Percentiles rank a stretch among this genome's conserved stretches.
These are phyloP conservation scores for Haplographium delicatum DNA, from an alignment of 495 filamentous ascomycete genomes.

Conservation along the genomic window DNA sequence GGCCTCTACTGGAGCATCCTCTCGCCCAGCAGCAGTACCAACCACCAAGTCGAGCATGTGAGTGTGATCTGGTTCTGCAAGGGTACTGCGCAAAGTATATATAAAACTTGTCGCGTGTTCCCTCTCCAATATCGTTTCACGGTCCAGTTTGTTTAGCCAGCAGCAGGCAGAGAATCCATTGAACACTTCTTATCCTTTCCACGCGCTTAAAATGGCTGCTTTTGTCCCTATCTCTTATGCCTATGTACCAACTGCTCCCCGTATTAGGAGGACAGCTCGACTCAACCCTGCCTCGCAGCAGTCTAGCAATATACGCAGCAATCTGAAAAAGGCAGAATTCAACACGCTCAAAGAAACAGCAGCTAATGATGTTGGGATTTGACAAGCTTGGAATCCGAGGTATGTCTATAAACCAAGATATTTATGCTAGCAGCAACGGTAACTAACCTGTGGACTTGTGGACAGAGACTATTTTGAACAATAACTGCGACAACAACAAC, in stretches of 20 bases:
- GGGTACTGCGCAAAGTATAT: no score
- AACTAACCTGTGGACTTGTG: constrained; percentile 4
- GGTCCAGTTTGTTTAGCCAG: not conserved
- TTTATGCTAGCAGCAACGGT: constrained; percentile 13
- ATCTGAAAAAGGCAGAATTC: not conserved
- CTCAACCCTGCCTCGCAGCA: constrained; percentile 5
- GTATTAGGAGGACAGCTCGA: constrained; percentile 4
- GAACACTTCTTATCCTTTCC: constrained; percentile 9
- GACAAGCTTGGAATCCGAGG: constrained; percentile 11
- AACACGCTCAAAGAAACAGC: constrained; percentile 5
- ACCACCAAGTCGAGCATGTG: no score
- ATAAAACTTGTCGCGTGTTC: no score
- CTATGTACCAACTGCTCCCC: constrained; percentile 9
- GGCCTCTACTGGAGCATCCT: no score
- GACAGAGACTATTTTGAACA: constrained; percentile 1
- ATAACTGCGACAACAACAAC: constrained; percentile 2
- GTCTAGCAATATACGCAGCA: constrained; percentile 4
- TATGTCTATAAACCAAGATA: constrained; percentile 11
- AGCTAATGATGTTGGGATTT: constrained; percentile 3
- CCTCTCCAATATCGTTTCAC: no score
- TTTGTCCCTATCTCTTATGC: constrained; percentile 13
- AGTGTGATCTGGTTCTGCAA: no score
- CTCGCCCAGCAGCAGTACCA: no score
- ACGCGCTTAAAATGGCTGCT: constrained; percentile 8
- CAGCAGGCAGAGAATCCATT: not conserved